Percentiles rank a stretch among this genome's conserved stretches.
Conservation (phyloP, 2,329 filamentous ascomycete genomes). For the Drechmeria coniospora region DNA sequence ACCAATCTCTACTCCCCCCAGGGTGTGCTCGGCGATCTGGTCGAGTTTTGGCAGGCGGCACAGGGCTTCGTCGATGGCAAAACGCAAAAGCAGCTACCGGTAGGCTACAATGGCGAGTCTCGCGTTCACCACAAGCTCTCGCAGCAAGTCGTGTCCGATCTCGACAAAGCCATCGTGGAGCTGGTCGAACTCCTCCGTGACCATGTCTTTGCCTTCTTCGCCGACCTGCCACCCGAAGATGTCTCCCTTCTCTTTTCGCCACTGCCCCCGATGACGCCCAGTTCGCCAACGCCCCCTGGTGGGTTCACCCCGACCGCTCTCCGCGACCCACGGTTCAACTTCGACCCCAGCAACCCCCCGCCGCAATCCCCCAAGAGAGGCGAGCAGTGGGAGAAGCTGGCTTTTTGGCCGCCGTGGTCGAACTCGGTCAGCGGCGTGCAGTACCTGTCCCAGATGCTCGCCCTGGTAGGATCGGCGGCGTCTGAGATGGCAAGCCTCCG, state of each 20-base stretch:
- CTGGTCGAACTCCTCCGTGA: conserved; percentile 74
- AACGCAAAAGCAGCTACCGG: conserved; percentile 64
- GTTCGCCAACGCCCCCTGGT: conserved; percentile 26
- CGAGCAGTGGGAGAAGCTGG: conserved; percentile 82
- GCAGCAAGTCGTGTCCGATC: conserved; percentile 49
- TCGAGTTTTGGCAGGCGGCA: conserved; percentile 88
- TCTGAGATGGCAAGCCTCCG: conserved; percentile 69
- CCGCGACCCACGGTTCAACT: conserved; percentile 60
- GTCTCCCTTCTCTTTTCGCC: conserved; percentile 79
- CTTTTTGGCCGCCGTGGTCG: conserved; percentile 89
- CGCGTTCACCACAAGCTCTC: conserved; percentile 68
- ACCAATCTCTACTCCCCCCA: conserved; percentile 58
- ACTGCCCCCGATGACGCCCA: conserved; percentile 51
- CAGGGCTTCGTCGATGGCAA: conserved; percentile 81
- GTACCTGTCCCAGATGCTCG: conserved; percentile 70
- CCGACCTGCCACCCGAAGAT: conserved; percentile 78
- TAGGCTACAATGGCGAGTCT: conserved; percentile 70
- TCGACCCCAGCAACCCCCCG: conserved; percentile 64
- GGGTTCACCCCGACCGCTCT: conserved; percentile 37
- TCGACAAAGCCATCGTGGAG: conserved; percentile 67
- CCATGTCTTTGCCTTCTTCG: conserved; percentile 67
- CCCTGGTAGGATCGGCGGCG: conserved; percentile 71
- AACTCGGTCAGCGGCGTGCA: conserved; percentile 87
- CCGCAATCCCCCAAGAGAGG: conserved; percentile 63
- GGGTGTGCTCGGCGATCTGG: conserved; percentile 73